Percentiles rank a stretch among this genome's conserved stretches.
phyloP scores from a whole-genome alignment of 2,329 filamentous ascomycete genomes.

The Gaeumannomyces sp. region DNA sequence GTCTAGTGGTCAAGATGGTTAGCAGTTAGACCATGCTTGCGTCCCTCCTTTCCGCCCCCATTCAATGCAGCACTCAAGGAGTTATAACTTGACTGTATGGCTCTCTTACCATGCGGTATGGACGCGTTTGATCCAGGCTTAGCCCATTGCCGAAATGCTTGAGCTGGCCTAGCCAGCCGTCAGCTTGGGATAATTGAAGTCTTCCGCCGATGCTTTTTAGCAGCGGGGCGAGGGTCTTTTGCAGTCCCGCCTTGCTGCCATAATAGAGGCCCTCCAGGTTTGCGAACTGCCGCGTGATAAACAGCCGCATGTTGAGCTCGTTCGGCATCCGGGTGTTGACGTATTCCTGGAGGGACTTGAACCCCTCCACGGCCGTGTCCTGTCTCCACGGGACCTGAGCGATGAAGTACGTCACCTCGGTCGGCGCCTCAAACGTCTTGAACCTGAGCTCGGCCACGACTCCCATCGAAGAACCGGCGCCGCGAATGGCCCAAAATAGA shows the following conservation, averaged over 20 bases:
- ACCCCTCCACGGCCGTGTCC: slow-evolving; percentile 19
- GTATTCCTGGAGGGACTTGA: slow-evolving; percentile 25
- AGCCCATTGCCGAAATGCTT: slow-evolving; percentile 27
- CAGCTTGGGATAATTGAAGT: slow-evolving; percentile 24
- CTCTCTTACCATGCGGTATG: slow-evolving; percentile 20
- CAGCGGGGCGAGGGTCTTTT: slow-evolving; percentile 27
- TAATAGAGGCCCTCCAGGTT: slow-evolving; percentile 32
- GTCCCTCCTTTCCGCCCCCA: background rate
- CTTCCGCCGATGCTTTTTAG: slow-evolving; percentile 27
- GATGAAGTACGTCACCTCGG: slow-evolving; percentile 25
- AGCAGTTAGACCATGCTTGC: background rate
- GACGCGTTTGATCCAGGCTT: slow-evolving; percentile 23
- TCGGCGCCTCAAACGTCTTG: slow-evolving; percentile 31
- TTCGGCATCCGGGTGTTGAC: slow-evolving; percentile 27
- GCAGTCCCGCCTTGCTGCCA: slow-evolving; percentile 28
- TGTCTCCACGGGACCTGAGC: slow-evolving; percentile 23
- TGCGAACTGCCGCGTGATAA: slow-evolving; percentile 27
- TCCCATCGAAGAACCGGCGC: slow-evolving; percentile 4
- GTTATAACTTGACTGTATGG: background rate
- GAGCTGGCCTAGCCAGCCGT: slow-evolving; percentile 26
- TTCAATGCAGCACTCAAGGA: slow-evolving; percentile 1
- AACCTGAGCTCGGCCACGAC: slow-evolving; percentile 25
- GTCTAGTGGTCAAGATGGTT: slow-evolving; percentile 21
- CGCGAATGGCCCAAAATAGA: slow-evolving; percentile 4
- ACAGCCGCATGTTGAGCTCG: slow-evolving; percentile 36